Conservation (phyloP, 495 filamentous ascomycete genomes). For the Niebla homalea region DNA sequence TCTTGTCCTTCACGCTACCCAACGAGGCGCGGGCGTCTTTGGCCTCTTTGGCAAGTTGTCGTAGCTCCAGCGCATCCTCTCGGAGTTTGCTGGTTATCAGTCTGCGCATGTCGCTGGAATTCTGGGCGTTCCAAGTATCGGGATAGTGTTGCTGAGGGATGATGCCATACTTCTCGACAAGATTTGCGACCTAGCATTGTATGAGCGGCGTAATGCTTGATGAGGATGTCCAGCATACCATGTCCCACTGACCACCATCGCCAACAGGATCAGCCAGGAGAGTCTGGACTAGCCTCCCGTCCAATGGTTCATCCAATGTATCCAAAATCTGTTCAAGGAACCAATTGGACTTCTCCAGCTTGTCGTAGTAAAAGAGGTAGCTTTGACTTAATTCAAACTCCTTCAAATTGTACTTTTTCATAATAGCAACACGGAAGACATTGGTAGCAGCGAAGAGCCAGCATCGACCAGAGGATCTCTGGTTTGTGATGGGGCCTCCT, state of each 20-base stretch:
- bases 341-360: slow-evolving; percentile 82
- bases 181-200: slow-evolving; percentile 38
- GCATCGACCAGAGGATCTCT: slow-evolving; percentile 64
- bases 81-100: slow-evolving; percentile 78
- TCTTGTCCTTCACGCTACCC: slow-evolving; percentile 45
- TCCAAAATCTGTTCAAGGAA: slow-evolving; percentile 73
- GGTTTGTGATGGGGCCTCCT: slow-evolving; percentile 74
- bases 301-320: slow-evolving; percentile 53
- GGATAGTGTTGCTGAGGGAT: slow-evolving; percentile 69
- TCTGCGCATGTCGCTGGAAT: slow-evolving; percentile 52
- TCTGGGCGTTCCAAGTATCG: slow-evolving; percentile 62
- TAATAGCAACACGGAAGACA: slow-evolving; percentile 71
- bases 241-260: slow-evolving; percentile 88
- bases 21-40: slow-evolving; percentile 24
- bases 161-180: slow-evolving; percentile 78
- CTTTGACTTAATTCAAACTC: slow-evolving; percentile 74
- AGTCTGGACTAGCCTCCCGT: slow-evolving; percentile 53
- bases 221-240: slow-evolving; percentile 36
- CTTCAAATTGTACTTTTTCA: slow-evolving; percentile 63
- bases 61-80: slow-evolving; percentile 58
- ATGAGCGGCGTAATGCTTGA: not conserved
- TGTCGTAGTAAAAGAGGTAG: slow-evolving; percentile 93
- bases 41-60: slow-evolving; percentile 30
- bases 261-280: slow-evolving; percentile 52
- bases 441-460: slow-evolving; percentile 86